Percentiles rank a stretch among this genome's conserved stretches.
phyloP scores from a whole-genome alignment of 192 early-diverging fungal genomes.

The Dispira parvispora region DNA sequence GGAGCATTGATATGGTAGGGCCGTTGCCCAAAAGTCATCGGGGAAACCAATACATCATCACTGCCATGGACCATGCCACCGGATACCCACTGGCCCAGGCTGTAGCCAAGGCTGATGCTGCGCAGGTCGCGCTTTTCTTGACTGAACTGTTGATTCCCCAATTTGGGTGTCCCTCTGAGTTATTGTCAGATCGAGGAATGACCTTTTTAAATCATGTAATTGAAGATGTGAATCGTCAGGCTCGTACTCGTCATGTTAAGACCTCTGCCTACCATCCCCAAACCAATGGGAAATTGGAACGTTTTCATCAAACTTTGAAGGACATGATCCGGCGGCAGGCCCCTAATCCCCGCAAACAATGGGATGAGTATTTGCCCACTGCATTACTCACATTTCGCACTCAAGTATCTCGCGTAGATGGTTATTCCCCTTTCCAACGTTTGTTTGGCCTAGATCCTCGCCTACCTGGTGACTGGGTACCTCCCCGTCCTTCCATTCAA shows the following conservation, averaged over 20 bases:
- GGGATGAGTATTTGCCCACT: conserved; percentile 8
- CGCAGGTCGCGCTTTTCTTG: not conserved
- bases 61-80: conserved; percentile 7
- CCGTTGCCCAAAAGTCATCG: not conserved
- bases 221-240: not conserved
- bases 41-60: not conserved
- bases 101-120: not conserved
- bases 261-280: conserved; percentile 14
- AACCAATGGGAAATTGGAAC: conserved; percentile 13
- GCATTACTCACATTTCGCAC: not conserved
- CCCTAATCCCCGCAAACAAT: not conserved
- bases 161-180: conserved; percentile 9
- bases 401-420: not conserved
- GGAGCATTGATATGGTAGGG: not conserved
- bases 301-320: conserved; percentile 8
- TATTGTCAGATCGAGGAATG: conserved; percentile 11
- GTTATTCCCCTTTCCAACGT: not conserved
- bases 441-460: not conserved
- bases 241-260: not conserved
- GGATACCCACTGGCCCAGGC: not conserved
- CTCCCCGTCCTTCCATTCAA: not conserved
- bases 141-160: not conserved
- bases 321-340: not conserved
- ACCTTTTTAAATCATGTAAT: conserved; percentile 1
- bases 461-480: not conserved